phyloP scores from a whole-genome alignment of 106 monocot genomes.

The Apostasia ramifera region DNA sequence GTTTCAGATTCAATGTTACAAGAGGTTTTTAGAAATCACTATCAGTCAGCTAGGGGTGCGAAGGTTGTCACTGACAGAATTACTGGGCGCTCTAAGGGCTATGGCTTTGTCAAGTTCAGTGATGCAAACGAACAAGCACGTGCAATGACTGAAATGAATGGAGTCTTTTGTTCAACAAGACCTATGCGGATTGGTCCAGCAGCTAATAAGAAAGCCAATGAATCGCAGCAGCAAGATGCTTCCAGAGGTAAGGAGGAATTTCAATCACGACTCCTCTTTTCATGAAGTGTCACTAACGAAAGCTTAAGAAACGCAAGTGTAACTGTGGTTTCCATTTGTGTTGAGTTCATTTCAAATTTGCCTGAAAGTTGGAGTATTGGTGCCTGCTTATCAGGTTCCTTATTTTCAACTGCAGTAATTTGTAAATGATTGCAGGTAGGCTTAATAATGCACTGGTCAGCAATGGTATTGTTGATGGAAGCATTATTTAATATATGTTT shows the following conservation, averaged over 20 bases:
- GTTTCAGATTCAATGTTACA: slow-evolving; percentile 70
- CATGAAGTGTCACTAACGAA: too few relatives aligned
- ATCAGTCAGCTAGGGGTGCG: slow-evolving; percentile 70
- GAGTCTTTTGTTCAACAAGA: slow-evolving; percentile 53
- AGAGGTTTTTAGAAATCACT: slow-evolving; percentile 52
- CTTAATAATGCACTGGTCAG: neutral
- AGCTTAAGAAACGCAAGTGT: neutral
- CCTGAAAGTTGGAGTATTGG: neutral
- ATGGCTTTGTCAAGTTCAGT: slow-evolving; percentile 82
- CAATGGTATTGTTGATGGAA: neutral
- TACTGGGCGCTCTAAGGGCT: slow-evolving; percentile 75
- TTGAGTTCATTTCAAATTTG: neutral
- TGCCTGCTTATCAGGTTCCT: neutral
- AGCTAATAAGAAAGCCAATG: slow-evolving; percentile 45
- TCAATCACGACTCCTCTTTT: neutral
- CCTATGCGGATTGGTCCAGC: slow-evolving; percentile 77
- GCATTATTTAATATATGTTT: neutral
- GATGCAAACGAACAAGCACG: slow-evolving; percentile 60
- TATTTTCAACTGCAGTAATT: neutral
- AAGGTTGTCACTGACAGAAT: slow-evolving; percentile 64
- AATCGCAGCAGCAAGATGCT: slow-evolving; percentile 25
- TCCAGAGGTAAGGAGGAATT: slow-evolving; percentile 21
- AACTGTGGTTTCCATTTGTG: neutral
- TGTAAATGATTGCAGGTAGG: slow-evolving; percentile 10
- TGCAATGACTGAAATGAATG: slow-evolving; percentile 90